phyloP scores from a whole-genome alignment of 345 rosid genomes.

The Toxicodendron radicans region DNA sequence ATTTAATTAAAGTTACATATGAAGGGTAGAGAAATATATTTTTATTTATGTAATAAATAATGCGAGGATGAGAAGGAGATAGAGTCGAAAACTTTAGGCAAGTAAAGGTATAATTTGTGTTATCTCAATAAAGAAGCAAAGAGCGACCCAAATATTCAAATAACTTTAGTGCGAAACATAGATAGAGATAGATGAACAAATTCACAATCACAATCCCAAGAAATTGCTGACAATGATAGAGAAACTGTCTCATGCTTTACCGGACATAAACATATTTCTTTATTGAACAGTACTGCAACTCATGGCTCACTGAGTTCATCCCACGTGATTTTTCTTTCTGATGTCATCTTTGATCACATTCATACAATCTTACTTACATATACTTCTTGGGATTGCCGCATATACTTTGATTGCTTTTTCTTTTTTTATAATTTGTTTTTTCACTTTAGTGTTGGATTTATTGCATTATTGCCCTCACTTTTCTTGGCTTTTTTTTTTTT shows the following conservation, averaged over 20 bases:
- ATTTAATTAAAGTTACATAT: too few relatives aligned
- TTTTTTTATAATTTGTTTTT: slow-evolving; percentile 7
- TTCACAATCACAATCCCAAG: slow-evolving; percentile 47
- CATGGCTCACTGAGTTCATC: slow-evolving; percentile 5
- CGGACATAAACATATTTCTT: slow-evolving; percentile 29
- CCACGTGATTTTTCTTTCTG: slow-evolving; percentile 50
- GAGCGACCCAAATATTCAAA: slow-evolving; percentile 3
- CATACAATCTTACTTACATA: slow-evolving; percentile 18
- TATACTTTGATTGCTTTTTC: neutral
- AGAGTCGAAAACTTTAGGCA: neutral
- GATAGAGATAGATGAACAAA: slow-evolving; percentile 19
- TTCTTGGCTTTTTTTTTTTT: slow-evolving; percentile 18
- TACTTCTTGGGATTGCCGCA: slow-evolving; percentile 50
- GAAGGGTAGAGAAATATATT: neutral
- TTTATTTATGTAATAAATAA: too few relatives aligned
- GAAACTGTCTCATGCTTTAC: slow-evolving; percentile 71
- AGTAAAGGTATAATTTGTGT: slow-evolving; percentile 13
- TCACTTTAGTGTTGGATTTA: slow-evolving; percentile 21
- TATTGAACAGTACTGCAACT: slow-evolving; percentile 16
- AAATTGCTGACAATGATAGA: slow-evolving; percentile 62
- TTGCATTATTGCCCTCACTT: slow-evolving; percentile 21
- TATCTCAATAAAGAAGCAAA: slow-evolving; percentile 16
- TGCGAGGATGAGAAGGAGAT: neutral
- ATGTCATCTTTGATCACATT: slow-evolving; percentile 41
- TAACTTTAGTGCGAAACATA: slow-evolving; percentile 19